Evolutionary conservation across 2,329 filamentous ascomycete species (phyloP), one percentile per base, ranked within the genome.

Genomic region (Exophiala mesophila): DNA sequence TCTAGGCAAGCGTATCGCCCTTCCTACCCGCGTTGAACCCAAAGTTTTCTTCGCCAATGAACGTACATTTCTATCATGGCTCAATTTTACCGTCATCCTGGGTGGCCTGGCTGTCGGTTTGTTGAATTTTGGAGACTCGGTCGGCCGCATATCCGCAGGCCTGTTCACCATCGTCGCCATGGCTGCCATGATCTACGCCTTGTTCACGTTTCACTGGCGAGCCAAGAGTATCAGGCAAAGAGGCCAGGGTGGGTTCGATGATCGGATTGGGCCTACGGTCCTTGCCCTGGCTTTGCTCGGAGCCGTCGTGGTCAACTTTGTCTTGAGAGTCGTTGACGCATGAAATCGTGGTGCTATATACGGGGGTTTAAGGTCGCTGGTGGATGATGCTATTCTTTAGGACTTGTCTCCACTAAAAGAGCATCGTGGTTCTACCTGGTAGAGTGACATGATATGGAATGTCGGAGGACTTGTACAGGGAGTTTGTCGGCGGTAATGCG

Each of bases 31-130:
- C 56, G 90, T 98, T 68, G 92, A 98, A 69, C 92, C 92, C 59
- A 98, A 98, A 71, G 92, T 98, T 74, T 98, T 97, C 80, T 98
- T 98, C 76, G 92, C 92, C 70, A 98, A 98, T 76, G 92, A 98
- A 72, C 88, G 92, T 52, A 98, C 92, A 52, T 98, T 98, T 66
- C 82, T 98, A 61, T 95, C 88, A 68, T 98, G 92, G 92, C 86
- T 98, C 62, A 98, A 98, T 78, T 97, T 97, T 76, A 95, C 89
- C 65, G 89, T 98, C 62, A 90, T 98, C 68, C 85, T 98, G 49
- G 92, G 92, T 61, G 92, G 92, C 52, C 82, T 98, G 37, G 90
- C 92, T 55, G 87, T 98, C 57, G 92, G 92, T 57, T 88, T 98
- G 63, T 82, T 98, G 60, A 98, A 98, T 74, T 98, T 98, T 59